Evolutionary conservation across 2,329 filamentous ascomycete genomes (phyloP).

Genomic region (Scedosporium aurantiacum): DNA sequence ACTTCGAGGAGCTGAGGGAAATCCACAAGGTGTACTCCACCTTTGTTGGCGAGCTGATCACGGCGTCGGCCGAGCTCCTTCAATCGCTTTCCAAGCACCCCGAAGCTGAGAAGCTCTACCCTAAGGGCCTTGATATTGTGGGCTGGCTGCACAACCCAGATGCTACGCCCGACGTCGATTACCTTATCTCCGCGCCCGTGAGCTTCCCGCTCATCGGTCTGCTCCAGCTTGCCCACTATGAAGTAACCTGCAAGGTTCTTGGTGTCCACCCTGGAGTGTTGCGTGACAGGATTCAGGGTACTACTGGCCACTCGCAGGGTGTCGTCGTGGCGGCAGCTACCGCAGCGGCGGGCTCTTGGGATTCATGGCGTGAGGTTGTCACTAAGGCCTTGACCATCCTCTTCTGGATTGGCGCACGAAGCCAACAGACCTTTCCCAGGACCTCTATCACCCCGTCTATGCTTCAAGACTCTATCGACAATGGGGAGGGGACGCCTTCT

Average conservation of each 20-base stretch:
- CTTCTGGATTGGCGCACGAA: constrained; percentile 96
- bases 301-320: constrained; percentile 94
- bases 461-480: constrained; percentile 84
- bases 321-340: constrained; percentile 88
- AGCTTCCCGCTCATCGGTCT: constrained; percentile 93
- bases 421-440: constrained; percentile 91
- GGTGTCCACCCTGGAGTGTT: constrained; percentile 84
- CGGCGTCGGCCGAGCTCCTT: constrained; percentile 73
- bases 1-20: constrained; percentile 93
- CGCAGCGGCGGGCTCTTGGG: constrained; percentile 84
- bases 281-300: constrained; percentile 71
- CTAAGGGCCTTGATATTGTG: constrained; percentile 93
- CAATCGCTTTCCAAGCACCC: constrained; percentile 73
- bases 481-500: constrained; percentile 89
- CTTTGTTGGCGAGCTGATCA: constrained; percentile 79
- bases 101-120: constrained; percentile 85
- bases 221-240: constrained; percentile 91
- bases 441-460: constrained; percentile 87
- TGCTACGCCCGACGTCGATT: constrained; percentile 84
- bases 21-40: constrained; percentile 84
- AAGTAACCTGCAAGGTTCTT: constrained; percentile 83
- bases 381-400: constrained; percentile 79
- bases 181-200: constrained; percentile 87
- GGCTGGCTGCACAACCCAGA: constrained; percentile 85
- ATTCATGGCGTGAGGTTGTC: constrained; percentile 73